Conservation (phyloP, 1,284 basidiomycete species). For the Microbotryum lychnidis-dioicae region DNA sequence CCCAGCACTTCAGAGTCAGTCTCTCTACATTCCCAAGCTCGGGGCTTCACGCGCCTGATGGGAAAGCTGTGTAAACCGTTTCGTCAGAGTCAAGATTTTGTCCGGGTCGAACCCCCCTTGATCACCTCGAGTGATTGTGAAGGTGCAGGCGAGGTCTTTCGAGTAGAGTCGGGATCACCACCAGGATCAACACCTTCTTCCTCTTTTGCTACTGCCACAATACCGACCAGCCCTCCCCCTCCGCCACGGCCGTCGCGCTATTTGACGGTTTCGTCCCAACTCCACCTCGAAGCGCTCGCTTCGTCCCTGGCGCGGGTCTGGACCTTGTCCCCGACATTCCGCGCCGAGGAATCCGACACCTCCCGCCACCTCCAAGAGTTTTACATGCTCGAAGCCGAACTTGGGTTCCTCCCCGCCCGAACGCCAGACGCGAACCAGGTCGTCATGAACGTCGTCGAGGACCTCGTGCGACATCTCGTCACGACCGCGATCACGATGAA, state of each 20-base stretch:
- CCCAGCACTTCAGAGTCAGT: constrained; percentile 21
- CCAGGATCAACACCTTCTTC: constrained; percentile 37
- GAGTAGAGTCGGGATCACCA: constrained; percentile 47
- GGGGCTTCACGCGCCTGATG: background rate
- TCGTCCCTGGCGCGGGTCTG: constrained; percentile 73
- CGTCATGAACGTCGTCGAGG: constrained; percentile 66
- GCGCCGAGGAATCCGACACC: constrained; percentile 82
- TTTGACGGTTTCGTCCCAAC: constrained; percentile 87
- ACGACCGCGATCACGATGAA: background rate
- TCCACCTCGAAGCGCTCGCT: constrained; percentile 85
- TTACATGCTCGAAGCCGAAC: constrained; percentile 97
- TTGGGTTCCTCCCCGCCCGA: constrained; percentile 51
- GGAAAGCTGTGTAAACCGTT: constrained; percentile 6
- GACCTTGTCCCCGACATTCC: constrained; percentile 83
- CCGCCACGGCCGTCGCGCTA: constrained; percentile 42
- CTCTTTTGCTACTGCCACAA: constrained; percentile 27
- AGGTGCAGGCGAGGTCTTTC: constrained; percentile 92
- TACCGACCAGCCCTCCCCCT: constrained; percentile 1
- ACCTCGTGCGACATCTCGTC: constrained; percentile 32
- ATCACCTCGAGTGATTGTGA: constrained; percentile 89
- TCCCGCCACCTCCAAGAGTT: constrained; percentile 93
- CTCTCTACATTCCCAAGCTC: background rate
- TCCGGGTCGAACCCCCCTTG: constrained; percentile 73
- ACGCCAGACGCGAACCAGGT: constrained; percentile 40
- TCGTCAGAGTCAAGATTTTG: constrained; percentile 62